Percentiles rank a stretch among this genome's conserved stretches.
Evolutionary conservation across 371 early-diverging fungal species (phyloP).

Genomic region (Rhizopus stolonifer): DNA sequence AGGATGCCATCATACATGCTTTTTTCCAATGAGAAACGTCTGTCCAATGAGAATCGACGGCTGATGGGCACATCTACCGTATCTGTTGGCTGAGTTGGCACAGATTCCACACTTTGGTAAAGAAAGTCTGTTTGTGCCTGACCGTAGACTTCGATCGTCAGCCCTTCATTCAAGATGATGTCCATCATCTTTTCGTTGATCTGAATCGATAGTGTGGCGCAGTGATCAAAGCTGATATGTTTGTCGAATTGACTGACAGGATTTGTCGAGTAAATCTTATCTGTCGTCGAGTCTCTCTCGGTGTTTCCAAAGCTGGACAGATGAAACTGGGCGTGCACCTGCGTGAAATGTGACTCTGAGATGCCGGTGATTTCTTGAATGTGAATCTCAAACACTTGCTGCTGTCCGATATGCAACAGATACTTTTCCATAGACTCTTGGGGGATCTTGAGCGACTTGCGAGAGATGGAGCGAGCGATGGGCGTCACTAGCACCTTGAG

Average conservation of each 20-base stretch:
- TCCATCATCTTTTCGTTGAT: constrained; percentile 50
- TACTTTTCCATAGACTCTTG: constrained; percentile 14
- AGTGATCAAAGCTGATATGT: constrained; percentile 58
- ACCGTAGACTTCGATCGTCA: constrained; percentile 65
- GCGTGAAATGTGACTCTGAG: constrained; percentile 60
- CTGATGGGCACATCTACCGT: constrained; percentile 3
- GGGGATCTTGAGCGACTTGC: constrained; percentile 8
- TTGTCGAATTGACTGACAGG: constrained; percentile 54
- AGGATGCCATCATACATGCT: constrained; percentile 33
- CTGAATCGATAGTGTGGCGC: constrained; percentile 57
- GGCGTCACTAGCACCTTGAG: constrained; percentile 50
- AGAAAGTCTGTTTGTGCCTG: constrained; percentile 42
- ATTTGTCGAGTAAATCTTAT: constrained; percentile 69
- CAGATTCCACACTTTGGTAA: not conserved
- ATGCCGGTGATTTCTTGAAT: constrained; percentile 65
- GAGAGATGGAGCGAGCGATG: constrained; percentile 30
- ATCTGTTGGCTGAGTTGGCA: not conserved
- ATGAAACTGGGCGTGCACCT: constrained; percentile 78
- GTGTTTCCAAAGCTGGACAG: constrained; percentile 58
- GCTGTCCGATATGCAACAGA: constrained; percentile 46
- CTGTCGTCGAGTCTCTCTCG: constrained; percentile 33
- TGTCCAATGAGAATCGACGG: constrained; percentile 2
- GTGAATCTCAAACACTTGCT: constrained; percentile 69
- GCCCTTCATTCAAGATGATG: constrained; percentile 38
- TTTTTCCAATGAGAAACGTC: constrained; percentile 17